Evolutionary conservation across 1,284 basidiomycete species (phyloP), one percentile per base, ranked within the genome.

Genomic region (Coniferiporia sulphurascens): DNA sequence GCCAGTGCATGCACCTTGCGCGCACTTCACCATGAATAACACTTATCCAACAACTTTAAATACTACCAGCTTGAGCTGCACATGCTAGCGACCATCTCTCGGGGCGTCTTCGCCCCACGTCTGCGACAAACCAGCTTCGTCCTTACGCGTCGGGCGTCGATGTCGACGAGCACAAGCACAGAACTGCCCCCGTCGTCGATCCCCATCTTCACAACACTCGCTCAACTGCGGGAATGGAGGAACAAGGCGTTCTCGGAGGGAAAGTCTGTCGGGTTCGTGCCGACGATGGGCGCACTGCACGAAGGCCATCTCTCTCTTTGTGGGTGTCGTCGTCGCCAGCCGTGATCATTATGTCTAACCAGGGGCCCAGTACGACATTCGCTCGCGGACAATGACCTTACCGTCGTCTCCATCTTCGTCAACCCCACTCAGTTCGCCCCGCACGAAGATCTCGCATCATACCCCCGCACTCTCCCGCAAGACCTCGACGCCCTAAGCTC

Each of bases 381-480:
- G 0, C 77, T 98, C 4, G 71, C 74, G 0, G 83, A 88, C 59
- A 94, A 95, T 68, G 90, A 95, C 62, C 73, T 89, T 48, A 98
- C 96, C 0, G 86, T 98, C 63, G 79, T 98, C 62, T 98, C 95
- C 12, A 93, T 99, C 65, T 99, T 98, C 72, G 95, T 98, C 60
- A 98, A 99, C 71, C 97, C 97, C 0, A 91, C 95, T 8, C 95
- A 99, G 74, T 99, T 99, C 66, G 93, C 95, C 0, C 95, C 94
- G 0, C 87, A 93, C 65, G 97, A 99, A 75, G 97, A 98, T 71
- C 84, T 98, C 1, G 81, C 83, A 10, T 86, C 86, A 1, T 99
- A 99, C 72, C 96, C 96, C 0, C 86, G 94, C 43, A 97, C 94
- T 0, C 77, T 91, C 7, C 78, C 89, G 0, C 70, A 72, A 9